Evolutionary conservation across 2,329 filamentous ascomycete genomes (phyloP), one percentile per base, ranked within the genome.

Genomic region (Calonectria naviculata): DNA sequence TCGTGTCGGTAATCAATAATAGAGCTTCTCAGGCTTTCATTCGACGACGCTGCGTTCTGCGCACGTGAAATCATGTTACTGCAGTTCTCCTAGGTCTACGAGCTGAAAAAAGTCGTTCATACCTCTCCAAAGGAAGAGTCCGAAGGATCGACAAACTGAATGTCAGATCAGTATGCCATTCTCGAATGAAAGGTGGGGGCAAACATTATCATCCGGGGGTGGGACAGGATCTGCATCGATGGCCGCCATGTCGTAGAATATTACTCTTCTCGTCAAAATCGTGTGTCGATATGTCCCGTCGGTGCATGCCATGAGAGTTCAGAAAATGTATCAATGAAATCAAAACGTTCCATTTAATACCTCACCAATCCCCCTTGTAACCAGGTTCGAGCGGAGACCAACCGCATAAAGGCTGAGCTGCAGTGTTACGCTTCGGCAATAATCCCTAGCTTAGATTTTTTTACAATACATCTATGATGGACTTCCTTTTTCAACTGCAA

Each of bases 1-100:
- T 68, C 66, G 2, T 26, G 13, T 17, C 66, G 46, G 17, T 68
- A 68, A 21, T 68, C 58, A 15, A 68, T 28, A 38, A 68, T 68
- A 10, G 66, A 68, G 36, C 66, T 68, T 38, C 24, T 54, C 8
- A 68, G 10, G 29, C 58, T 68, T n/a, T 61, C 44, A 24, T 46
- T 58, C 6, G 60, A 58, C 10, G 66, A 64, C 19, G 60, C 4
- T 5, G 13, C 28, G n/a, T 63, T 46, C 66, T 68, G 10, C 10
- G 2, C 9, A 19, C 7, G 13, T 15, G n/a, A 12, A 10, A 19
- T 31, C 21, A 54, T 28, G 5, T 31, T 10, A 7, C 29, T 21
- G 4, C 13, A 8, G 28, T 34, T 9, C 4, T n/a, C n/a, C 9
- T 21, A 34, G 10, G 2, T n/a, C 17, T 21, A 5, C 29, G n/a